A percentile compares a stretch with the other conserved stretches of the same genome.
Evolutionary conservation across 768 basidiomycete genomes (phyloP).

Genomic region (Termitomyces sp.): DNA sequence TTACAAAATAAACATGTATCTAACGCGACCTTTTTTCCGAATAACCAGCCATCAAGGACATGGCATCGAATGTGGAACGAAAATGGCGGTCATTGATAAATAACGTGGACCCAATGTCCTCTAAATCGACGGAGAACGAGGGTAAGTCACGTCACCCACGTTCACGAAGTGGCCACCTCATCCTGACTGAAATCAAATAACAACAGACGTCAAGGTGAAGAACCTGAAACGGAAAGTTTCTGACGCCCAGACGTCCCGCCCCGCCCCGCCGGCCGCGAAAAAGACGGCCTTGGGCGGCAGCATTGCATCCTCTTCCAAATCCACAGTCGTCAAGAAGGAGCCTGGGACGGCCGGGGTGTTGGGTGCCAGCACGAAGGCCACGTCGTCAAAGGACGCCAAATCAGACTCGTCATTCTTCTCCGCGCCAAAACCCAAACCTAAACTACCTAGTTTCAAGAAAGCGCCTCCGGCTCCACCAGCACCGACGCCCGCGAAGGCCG

Average conservation of each 20-base stretch:
- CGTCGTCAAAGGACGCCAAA: conserved; percentile 70
- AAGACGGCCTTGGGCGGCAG: conserved; percentile 58
- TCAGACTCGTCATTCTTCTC: conserved; percentile 88
- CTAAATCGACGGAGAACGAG: conserved; percentile 47
- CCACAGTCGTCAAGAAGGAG: conserved; percentile 57
- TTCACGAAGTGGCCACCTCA: conserved; percentile 17
- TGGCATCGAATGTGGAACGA: conserved; percentile 83
- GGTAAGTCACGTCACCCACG: conserved; percentile 66
- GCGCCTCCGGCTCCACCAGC: conserved; percentile 38
- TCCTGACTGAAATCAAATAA: conserved; percentile 8
- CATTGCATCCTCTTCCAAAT: conserved; percentile 35
- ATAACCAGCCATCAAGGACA: conserved; percentile 83
- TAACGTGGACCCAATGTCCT: conserved; percentile 27
- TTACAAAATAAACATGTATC: conserved; percentile 58
- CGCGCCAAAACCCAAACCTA: conserved; percentile 78
- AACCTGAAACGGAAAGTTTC: conserved; percentile 57
- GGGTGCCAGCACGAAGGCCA: conserved; percentile 9
- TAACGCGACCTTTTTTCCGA: conserved; percentile 44
- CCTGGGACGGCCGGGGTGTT: conserved; percentile 14
- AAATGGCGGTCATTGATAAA: conserved; percentile 69
- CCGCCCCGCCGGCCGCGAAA: conserved; percentile 48
- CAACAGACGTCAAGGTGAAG: conserved; percentile 53
- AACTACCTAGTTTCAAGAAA: conserved; percentile 85
- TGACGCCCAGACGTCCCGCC: conserved; percentile 18
- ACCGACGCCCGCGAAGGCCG: conserved; percentile 13